Base-by-base conservation (phyloP, 2,329 filamentous ascomycete species). In the Myriosclerotinia duriaeana region DNA sequence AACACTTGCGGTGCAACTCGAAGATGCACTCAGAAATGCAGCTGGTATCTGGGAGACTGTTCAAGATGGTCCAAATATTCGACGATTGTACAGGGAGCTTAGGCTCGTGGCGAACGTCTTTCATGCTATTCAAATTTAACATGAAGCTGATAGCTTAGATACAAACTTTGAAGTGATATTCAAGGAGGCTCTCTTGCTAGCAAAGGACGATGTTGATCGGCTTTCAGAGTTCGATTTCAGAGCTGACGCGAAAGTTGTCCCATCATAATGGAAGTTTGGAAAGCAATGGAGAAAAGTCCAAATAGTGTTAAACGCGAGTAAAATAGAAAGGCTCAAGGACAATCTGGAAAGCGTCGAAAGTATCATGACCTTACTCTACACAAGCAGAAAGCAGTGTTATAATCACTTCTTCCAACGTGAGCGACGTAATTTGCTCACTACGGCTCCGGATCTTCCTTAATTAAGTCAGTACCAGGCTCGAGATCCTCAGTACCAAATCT, bases 21-120 rank as follows among this genome's bases (percentile, higher is more conserved):
- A 38, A 2, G 48, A 68, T 52, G 60, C 54, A 48, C 30, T 69
- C 2, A 58, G 61, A 14, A 67, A 62, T 44, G 67, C 67, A 20
- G 54, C 36, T 34, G 66, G 65, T 4, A 68, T 69, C 40, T 69
- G 63, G 59, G 66, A 66, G 15, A 54, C 67, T 7, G 44, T 70
- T 46, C 44, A 70, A 44, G 69, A 67, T 66, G 69, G 63, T 20
- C 69, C 66, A 17, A 54, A 70, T 20, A 66, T 69, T 58, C n/a
- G 56, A 17, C 65, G 64, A 34, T 52, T 68, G 30, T 70, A 66
- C 8, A 44, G 36, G 15, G 59, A 70, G 30, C 59, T 66, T 12
- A 48, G 59, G 12, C 36, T 66, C 20, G 30, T 70, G 15, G 63
- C 69, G 5, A 59, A 60, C 15, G 48, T 62, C 14, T 56, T 70